A percentile compares a stretch with the other conserved stretches of the same genome.
Evolutionary conservation across 495 filamentous ascomycete species (phyloP).

Genomic region (Trichoderma reesei): DNA sequence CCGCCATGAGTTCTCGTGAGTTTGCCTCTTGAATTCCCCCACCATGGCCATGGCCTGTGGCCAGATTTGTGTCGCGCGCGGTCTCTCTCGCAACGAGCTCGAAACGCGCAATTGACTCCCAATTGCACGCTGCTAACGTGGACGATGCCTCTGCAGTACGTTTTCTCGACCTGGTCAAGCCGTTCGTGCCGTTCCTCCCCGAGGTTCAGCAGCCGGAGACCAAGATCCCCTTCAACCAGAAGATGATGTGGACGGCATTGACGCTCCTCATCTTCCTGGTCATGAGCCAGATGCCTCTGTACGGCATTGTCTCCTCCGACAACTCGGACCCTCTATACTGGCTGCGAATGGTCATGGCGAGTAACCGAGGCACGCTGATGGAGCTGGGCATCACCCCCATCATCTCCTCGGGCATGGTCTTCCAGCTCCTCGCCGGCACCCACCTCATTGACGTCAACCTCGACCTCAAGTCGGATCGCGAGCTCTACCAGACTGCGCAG

Average conservation of each 20-base stretch:
- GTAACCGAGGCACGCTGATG: slow-evolving; percentile 98
- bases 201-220: slow-evolving; percentile 96
- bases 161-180: slow-evolving; percentile 98
- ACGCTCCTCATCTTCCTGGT: slow-evolving; percentile 97
- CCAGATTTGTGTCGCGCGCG: slow-evolving; percentile 16
- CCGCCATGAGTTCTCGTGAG: slow-evolving; percentile 51
- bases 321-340: slow-evolving; percentile 97
- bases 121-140: slow-evolving; percentile 23
- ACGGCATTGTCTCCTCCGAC: slow-evolving; percentile 93
- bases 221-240: slow-evolving; percentile 96
- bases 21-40: slow-evolving; percentile 29
- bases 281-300: slow-evolving; percentile 99
- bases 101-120: slow-evolving; percentile 20
- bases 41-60: slow-evolving; percentile 34
- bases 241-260: slow-evolving; percentile 98
- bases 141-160: slow-evolving; percentile 54
- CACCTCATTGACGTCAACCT: slow-evolving; percentile 99
- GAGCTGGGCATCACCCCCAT: slow-evolving; percentile 98
- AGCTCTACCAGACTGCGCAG: slow-evolving; percentile 98
- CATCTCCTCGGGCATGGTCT: slow-evolving; percentile 99
- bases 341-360: slow-evolving; percentile 99
- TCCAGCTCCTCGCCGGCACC: slow-evolving; percentile 98
- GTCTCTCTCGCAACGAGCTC: slow-evolving; percentile 19
- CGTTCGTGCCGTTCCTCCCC: slow-evolving; percentile 96
- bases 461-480: slow-evolving; percentile 97